These are phyloP conservation scores for Cucumis cinereus DNA, from an alignment of 306 rosid genomes.

Conservation along the genomic window DNA sequence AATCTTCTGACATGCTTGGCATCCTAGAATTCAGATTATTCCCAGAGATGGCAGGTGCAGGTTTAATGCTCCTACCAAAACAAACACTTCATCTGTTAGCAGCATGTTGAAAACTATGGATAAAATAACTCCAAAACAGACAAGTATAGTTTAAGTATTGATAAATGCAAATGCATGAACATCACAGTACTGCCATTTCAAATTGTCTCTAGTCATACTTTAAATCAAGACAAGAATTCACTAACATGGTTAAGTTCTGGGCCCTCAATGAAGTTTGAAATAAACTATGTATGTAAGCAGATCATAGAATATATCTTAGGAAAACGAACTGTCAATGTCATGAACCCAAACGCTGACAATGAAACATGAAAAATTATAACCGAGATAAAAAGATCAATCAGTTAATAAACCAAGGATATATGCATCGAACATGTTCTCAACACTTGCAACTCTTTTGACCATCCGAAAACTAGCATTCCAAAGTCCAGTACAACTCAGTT, in stretches of 20 bases:
- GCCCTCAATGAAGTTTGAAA: neutral
- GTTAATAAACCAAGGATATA: neutral
- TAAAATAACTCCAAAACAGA: neutral
- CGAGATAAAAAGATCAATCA: neutral
- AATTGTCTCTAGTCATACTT: neutral
- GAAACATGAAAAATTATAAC: neutral
- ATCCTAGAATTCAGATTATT: neutral
- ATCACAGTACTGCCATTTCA: neutral
- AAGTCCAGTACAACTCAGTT: neutral
- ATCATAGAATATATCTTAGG: neutral
- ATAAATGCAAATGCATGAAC: neutral
- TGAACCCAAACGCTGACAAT: neutral
- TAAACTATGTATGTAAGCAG: neutral
- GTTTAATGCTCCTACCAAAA: neutral
- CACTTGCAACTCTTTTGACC: neutral
- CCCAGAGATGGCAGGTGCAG: neutral
- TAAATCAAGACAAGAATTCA: neutral
- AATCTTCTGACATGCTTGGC: constrained; percentile 1
- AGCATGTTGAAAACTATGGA: neutral
- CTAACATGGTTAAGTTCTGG: neutral
- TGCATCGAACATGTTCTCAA: neutral
- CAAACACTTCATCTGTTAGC: neutral
- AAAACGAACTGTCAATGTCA: neutral
- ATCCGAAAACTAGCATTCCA: neutral
- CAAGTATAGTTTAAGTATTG: neutral